Evolutionary conservation across 441 rosid genomes (phyloP).

Genomic region (Euphorbia celastroides): DNA sequence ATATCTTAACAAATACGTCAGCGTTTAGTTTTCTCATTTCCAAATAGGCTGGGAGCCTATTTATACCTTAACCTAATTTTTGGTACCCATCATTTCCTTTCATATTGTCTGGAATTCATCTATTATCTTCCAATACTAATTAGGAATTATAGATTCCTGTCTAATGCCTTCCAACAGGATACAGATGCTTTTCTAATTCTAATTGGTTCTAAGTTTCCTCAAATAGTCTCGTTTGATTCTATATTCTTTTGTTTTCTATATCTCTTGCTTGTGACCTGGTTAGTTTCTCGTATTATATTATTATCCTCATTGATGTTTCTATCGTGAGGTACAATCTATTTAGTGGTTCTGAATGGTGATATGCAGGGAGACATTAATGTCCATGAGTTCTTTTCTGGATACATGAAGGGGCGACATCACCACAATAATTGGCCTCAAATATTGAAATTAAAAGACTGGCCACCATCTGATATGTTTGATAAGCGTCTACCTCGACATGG

Average conservation of each 20-base stretch:
- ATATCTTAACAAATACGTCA: neutral
- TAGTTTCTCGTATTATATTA: too few species aligned
- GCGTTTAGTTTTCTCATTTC: neutral
- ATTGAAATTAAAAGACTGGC: conserved; percentile 91
- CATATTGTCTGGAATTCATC: neutral
- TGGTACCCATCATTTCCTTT: neutral
- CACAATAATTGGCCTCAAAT: conserved; percentile 41
- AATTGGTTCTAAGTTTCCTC: neutral
- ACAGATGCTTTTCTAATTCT: neutral
- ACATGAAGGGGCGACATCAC: conserved; percentile 40
- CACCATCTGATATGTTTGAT: conserved; percentile 55
- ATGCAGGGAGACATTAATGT: conserved; percentile 51
- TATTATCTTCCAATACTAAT: neutral
- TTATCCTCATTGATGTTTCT: neutral
- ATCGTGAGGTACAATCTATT: neutral
- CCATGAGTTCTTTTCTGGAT: conserved; percentile 55
- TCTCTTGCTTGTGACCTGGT: neutral
- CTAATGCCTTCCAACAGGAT: neutral
- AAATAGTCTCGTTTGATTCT: neutral
- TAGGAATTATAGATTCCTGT: neutral
- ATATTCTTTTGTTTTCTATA: neutral
- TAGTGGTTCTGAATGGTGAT: conserved; percentile 3
- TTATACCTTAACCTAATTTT: neutral
- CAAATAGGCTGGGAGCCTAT: neutral
- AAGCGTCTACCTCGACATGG: conserved; percentile 67